phyloP scores from a whole-genome alignment of 495 filamentous ascomycete species.

The Tuber melanosporum region DNA sequence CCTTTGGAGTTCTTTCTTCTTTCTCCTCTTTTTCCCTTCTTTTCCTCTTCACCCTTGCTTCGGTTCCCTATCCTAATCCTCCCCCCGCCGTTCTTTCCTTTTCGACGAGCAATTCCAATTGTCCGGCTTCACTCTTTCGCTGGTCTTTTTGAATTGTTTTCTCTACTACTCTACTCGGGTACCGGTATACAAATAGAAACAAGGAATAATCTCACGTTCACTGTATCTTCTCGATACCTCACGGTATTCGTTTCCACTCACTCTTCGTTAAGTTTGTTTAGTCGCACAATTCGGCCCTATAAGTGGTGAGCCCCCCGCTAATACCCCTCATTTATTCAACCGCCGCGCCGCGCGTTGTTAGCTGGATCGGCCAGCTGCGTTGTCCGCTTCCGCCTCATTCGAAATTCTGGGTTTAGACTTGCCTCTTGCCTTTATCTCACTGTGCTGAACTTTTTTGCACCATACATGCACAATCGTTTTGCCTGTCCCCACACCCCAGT shows the following conservation, averaged over 20 bases:
- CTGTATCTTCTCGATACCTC: slow-evolving; percentile 16
- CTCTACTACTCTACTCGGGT: neutral
- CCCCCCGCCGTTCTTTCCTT: slow-evolving; percentile 23
- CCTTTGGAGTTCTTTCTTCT: slow-evolving; percentile 10
- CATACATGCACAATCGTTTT: slow-evolving; percentile 22
- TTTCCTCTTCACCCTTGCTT: slow-evolving; percentile 22
- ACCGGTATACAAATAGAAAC: neutral
- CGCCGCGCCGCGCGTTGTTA: slow-evolving; percentile 4
- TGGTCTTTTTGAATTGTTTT: slow-evolving; percentile 26
- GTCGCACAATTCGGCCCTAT: slow-evolving; percentile 15
- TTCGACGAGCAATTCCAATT: slow-evolving; percentile 27
- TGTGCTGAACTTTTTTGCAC: slow-evolving; percentile 8
- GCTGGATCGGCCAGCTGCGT: neutral
- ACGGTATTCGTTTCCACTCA: neutral
- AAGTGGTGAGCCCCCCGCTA: slow-evolving; percentile 32
- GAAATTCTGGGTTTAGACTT: slow-evolving; percentile 29
- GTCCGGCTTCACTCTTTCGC: slow-evolving; percentile 42
- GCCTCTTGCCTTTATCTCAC: slow-evolving; percentile 18
- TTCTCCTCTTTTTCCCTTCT: slow-evolving; percentile 12
- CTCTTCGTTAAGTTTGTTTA: neutral
- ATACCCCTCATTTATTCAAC: slow-evolving; percentile 19
- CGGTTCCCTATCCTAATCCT: slow-evolving; percentile 12
- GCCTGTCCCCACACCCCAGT: slow-evolving; percentile 6
- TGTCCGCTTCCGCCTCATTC: slow-evolving; percentile 8
- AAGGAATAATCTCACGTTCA: neutral